Evolutionary conservation across 2,329 filamentous ascomycete genomes (phyloP).

Genomic region (Fusarium hostae): DNA sequence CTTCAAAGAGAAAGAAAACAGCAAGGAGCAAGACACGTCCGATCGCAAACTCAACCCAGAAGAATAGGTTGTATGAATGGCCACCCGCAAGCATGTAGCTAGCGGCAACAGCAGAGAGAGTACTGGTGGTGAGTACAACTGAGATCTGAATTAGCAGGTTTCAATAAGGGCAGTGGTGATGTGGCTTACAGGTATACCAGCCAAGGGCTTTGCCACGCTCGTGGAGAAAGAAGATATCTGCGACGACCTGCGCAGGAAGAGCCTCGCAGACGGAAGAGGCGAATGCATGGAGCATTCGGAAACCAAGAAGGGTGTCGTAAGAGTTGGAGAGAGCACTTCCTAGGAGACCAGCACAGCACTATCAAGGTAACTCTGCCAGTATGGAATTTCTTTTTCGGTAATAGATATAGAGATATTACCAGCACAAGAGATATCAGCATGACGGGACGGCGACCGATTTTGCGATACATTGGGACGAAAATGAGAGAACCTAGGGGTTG

Average conservation of each 20-base stretch:
- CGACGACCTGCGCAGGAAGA: neutral
- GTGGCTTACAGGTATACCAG: neutral
- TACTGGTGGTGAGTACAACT: neutral
- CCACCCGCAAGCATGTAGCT: neutral
- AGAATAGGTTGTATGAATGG: neutral
- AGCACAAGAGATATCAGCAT: neutral
- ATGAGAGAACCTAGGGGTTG: neutral
- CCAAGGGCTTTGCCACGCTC: neutral
- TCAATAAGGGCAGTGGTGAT: fast-evolving
- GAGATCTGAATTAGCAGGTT: neutral
- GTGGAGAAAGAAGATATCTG: neutral
- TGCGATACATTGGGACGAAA: neutral
- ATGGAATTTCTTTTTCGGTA: neutral
- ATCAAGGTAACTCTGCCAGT: neutral
- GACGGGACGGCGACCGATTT: neutral
- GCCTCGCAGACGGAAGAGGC: neutral
- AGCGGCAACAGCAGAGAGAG: neutral
- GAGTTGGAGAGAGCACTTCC: neutral
- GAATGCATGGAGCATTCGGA: neutral
- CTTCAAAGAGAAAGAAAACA: neutral
- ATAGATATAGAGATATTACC: neutral
- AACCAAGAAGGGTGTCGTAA: neutral
- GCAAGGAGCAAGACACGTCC: neutral
- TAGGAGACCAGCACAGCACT: neutral
- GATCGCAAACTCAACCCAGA: neutral